These are phyloP conservation scores for Starmerella ratchasimensis DNA, from an alignment of 805 yeast species.

Conservation along the genomic window DNA sequence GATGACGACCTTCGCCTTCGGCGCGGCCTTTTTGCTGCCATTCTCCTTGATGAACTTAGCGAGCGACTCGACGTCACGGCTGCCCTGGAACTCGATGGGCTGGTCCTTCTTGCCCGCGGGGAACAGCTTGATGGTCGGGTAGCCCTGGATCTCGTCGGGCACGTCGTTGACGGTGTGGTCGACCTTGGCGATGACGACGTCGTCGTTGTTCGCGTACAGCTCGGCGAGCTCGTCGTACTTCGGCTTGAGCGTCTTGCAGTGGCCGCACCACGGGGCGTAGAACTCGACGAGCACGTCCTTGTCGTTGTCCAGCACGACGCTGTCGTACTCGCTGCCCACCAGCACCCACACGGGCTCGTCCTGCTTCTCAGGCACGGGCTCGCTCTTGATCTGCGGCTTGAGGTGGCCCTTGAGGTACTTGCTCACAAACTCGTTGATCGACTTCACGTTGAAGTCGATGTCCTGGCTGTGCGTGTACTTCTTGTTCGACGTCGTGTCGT, in stretches of 20 bases:
- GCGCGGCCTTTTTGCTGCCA: slow-evolving; percentile 38
- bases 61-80: slow-evolving; percentile 61
- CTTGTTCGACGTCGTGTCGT: slow-evolving; percentile 49
- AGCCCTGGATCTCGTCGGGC: slow-evolving; percentile 61
- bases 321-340: slow-evolving; percentile 74
- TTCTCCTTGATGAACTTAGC: slow-evolving; percentile 55
- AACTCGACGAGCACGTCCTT: slow-evolving; percentile 68
- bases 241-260: slow-evolving; percentile 85
- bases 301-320: slow-evolving; percentile 45
- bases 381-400: slow-evolving; percentile 64
- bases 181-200: slow-evolving; percentile 67
- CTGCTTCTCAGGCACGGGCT: slow-evolving; percentile 62
- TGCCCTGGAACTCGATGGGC: slow-evolving; percentile 53
- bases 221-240: slow-evolving; percentile 75
- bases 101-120: slow-evolving; percentile 69
- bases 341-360: slow-evolving; percentile 54
- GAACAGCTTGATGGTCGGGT: slow-evolving; percentile 82
- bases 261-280: slow-evolving; percentile 88
- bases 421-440: slow-evolving; percentile 48
- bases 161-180: slow-evolving; percentile 89
- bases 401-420: slow-evolving; percentile 51
- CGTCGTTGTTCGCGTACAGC: slow-evolving; percentile 37
- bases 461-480: slow-evolving; percentile 70
- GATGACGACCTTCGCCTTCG: too few relatives aligned
- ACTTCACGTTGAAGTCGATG: slow-evolving; percentile 35